Base-by-base conservation (phyloP, 2,329 filamentous ascomycete species). In the Gyromitra esculenta region DNA sequence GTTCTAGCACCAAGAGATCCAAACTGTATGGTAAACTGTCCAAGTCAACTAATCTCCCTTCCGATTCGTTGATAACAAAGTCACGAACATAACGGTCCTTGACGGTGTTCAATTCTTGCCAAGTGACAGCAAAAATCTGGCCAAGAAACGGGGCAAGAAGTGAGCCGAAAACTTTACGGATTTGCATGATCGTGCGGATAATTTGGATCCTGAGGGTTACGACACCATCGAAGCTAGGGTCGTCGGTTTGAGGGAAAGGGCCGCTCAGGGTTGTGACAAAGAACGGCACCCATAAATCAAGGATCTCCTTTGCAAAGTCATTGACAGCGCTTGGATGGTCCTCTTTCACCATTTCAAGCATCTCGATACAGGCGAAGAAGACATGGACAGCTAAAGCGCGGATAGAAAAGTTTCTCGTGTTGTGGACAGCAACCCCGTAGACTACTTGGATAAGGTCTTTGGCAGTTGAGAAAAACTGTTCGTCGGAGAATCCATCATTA, bases 311-410 rank as follows among this genome's bases (percentile, higher is more conserved):
- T 68, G 95, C 94, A 83, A 99, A 99, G 0, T 87, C 88, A 84
- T 93, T 96, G 77, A 98, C 93, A 71, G 92, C 92, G 74, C 88
- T 88, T 81, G 92, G 92, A 84, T 98, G 92, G 80, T 97, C 93
- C 80, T 97, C 94, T 86, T 97, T 92, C 79, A 98, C 92, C 89
- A 97, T 97, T 84, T 98, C 94, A 85, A 99, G 89, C 73, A 96
- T 92, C 82, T 98, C 94, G 83, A 99, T 97, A 84, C 93, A 97
- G 63, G 90, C 90, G 73, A 93, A 89, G 86, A 98, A 97, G 74
- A 97, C 92, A 52, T 92, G 93, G 54, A 98, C 91, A 50, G 96
- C 92, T 80, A 98, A 86, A 39, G 94, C 93, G 77, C 96, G 89
- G 75, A 97, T 86, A 76, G 89, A 89, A 8, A 73, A 80, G 37